Evolutionary conservation across 495 filamentous ascomycete genomes (phyloP), one percentile per base, ranked within the genome.

Genomic region (Cetradonia linearis): DNA sequence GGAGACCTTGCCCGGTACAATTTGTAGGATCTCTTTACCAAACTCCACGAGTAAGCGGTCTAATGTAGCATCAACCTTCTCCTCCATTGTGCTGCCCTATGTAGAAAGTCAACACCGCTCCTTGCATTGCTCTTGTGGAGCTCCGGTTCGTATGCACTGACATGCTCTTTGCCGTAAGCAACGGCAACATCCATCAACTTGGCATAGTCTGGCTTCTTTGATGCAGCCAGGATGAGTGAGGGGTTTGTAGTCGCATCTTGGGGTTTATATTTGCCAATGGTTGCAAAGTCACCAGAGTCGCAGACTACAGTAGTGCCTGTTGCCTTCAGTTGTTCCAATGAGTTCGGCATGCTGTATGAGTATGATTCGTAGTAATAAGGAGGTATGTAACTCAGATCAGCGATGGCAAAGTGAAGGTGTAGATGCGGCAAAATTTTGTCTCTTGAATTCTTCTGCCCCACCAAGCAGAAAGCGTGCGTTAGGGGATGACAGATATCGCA

Each of bases 201-300:
- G 68, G 91, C 91, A 72, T 99, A 99, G 73, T 96, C 91, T 70
- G 87, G 71, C 83, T 97, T 99, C 83, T 99, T 96, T 72, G 94
- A 89, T 59, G 93, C 93, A 67, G 89, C 90, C 71, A 99, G 83
- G 75, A 99, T 96, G 70, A 99, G 81, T 63, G 93, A 96, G 42
- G 93, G 93, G 81, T 99, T 99, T 74, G 93, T 99, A 70, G 91
- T 96, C 69, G 91, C 93, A 87, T 99, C 93, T 83, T 96, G 91
- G 59, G 93, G 93, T 83, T 96, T 93, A 84, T 99, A 99, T 80
- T 99, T 97, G 81, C 80, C 90, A 74, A 99, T 99, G 70, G 91
- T 88, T 83, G 77, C 71, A 62, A 76, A 74, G 68, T 86, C 86
- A 84, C 91, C 93, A 73, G 91, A 95, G 78, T 97, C 93, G 75